A percentile compares a stretch with the other conserved stretches of the same genome.
These are phyloP conservation scores for Capsicum chinense DNA, from an alignment of 257 asterid species.

Conservation along the genomic window DNA sequence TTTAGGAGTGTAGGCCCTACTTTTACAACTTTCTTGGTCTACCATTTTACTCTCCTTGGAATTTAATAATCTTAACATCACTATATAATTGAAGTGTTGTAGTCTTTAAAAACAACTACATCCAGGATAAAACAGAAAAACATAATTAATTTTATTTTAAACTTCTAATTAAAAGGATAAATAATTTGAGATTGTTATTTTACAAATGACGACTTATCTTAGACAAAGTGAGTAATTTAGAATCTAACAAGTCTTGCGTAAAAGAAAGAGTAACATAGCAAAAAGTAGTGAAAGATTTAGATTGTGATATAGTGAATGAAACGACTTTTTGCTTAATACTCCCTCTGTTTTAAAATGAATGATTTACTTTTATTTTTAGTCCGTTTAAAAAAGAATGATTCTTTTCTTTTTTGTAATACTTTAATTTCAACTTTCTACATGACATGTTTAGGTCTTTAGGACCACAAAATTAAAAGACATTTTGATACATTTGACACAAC, in stretches of 20 bases:
- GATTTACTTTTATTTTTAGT: too few species aligned
- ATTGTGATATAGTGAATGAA: too few species aligned
- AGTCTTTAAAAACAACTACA: not conserved
- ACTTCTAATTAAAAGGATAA: not conserved
- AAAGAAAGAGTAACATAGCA: not conserved
- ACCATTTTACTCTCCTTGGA: not conserved
- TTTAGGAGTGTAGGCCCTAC: not conserved
- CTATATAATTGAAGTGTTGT: not conserved
- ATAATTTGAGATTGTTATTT: not conserved
- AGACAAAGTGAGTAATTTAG: not conserved
- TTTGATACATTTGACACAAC: too few species aligned
- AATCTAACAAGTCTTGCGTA: not conserved
- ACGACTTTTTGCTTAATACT: too few species aligned
- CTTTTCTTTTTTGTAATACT: too few species aligned
- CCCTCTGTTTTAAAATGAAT: too few species aligned
- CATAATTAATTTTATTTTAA: not conserved
- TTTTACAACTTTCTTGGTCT: not conserved
- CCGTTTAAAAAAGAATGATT: too few species aligned
- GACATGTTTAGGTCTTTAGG: too few species aligned
- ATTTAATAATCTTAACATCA: not conserved
- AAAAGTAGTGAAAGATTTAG: not conserved
- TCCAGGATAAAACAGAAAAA: not conserved
- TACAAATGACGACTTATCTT: not conserved
- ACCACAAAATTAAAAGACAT: too few species aligned
- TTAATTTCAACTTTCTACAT: too few species aligned